Conservation (phyloP, 1,139 yeast species). For the Pichia sp. region DNA sequence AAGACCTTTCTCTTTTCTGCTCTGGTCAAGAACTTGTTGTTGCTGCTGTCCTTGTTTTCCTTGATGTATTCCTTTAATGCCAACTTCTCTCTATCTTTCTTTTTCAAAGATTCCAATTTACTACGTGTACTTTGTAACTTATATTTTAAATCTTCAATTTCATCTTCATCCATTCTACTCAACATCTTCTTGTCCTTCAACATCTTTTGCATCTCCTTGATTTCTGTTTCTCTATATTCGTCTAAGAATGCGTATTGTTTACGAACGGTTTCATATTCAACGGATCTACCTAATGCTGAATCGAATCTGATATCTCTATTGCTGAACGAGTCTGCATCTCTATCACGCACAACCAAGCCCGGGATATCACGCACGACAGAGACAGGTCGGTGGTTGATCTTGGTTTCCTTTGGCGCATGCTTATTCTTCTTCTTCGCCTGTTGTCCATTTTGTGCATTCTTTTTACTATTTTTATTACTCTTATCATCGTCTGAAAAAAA, state of each 20-base stretch:
- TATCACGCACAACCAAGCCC: slow-evolving; percentile 49
- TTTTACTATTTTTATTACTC: slow-evolving; percentile 17
- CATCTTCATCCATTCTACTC: slow-evolving; percentile 43
- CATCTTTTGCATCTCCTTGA: slow-evolving; percentile 54
- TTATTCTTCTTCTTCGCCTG: slow-evolving; percentile 37
- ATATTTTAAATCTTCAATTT: slow-evolving; percentile 53
- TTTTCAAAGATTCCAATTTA: slow-evolving; percentile 71
- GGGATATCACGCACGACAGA: slow-evolving; percentile 71
- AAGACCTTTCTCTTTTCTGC: slow-evolving; percentile 82
- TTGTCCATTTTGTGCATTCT: background rate
- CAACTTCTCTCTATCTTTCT: slow-evolving; percentile 70
- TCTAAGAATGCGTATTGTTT: slow-evolving; percentile 82
- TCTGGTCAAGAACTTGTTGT: slow-evolving; percentile 67
- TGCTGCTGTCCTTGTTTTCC: slow-evolving; percentile 20
- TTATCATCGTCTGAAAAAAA: background rate
- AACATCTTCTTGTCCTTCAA: slow-evolving; percentile 55
- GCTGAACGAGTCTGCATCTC: slow-evolving; percentile 38
- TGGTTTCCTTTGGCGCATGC: slow-evolving; percentile 79
- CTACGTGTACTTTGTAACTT: slow-evolving; percentile 65
- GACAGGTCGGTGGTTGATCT: slow-evolving; percentile 64
- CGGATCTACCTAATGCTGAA: slow-evolving; percentile 79
- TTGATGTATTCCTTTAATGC: slow-evolving; percentile 57
- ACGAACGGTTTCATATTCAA: slow-evolving; percentile 59
- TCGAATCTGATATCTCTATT: slow-evolving; percentile 80
- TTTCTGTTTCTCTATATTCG: slow-evolving; percentile 76